phyloP scores from a whole-genome alignment of 768 basidiomycete species.

The Baorangia bicolor region DNA sequence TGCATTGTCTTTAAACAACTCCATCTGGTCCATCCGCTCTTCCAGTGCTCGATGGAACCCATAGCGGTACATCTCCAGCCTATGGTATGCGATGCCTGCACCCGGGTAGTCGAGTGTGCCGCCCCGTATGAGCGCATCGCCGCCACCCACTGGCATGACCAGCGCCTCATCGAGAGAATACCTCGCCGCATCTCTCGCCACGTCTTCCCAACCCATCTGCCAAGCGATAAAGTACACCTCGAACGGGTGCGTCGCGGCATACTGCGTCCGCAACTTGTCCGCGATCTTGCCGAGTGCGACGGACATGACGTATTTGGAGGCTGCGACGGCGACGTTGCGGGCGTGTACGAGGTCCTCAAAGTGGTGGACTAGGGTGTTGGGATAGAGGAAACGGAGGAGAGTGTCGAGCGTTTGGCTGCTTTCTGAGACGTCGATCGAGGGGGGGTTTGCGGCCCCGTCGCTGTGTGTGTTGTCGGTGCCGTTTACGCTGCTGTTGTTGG shows the following conservation, averaged over 20 bases:
- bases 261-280: neutral
- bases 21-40: too few relatives aligned
- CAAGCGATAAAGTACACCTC: slow-evolving; percentile 4
- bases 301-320: slow-evolving; percentile 3
- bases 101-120: neutral
- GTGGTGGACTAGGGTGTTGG: neutral
- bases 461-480: neutral
- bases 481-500: neutral
- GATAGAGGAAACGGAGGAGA: slow-evolving; percentile 9
- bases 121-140: neutral
- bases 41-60: neutral
- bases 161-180: neutral
- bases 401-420: slow-evolving; percentile 1
- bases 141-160: neutral
- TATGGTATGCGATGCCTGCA: neutral
- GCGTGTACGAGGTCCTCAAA: neutral
- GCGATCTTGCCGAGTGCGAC: neutral
- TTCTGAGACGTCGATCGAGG: neutral
- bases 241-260: neutral
- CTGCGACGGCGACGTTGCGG: neutral
- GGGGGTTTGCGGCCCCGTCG: neutral
- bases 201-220: neutral
- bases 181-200: neutral
- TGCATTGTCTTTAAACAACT: too few relatives aligned
- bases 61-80: neutral